Conservation (phyloP, 768 basidiomycete genomes). For the Podaxis mareebaensis region DNA sequence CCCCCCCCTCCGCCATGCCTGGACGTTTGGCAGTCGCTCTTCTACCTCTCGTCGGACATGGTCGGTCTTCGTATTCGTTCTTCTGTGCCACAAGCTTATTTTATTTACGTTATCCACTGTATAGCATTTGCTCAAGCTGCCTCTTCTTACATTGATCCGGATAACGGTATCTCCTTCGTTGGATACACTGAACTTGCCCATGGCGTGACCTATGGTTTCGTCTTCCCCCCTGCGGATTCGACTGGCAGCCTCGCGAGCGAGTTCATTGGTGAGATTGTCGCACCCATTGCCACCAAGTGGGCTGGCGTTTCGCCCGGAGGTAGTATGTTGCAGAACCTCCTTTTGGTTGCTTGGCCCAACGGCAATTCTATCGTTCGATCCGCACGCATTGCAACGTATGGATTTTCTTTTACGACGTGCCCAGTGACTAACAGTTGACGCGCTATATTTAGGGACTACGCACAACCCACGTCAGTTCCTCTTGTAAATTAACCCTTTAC, state of each 20-base stretch:
- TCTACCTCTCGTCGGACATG: neutral
- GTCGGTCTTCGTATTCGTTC: neutral
- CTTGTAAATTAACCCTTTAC: neutral
- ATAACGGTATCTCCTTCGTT: constrained; percentile 56
- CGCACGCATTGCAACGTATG: constrained; percentile 54
- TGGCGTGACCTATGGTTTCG: constrained; percentile 46
- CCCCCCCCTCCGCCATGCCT: neutral
- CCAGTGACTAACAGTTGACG: neutral
- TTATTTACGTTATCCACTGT: neutral
- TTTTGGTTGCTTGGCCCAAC: constrained; percentile 65
- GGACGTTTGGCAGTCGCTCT: neutral
- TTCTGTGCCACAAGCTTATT: neutral
- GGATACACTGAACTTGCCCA: constrained; percentile 44
- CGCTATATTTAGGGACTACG: constrained; percentile 41
- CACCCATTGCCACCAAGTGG: constrained; percentile 57
- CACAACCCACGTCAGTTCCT: constrained; percentile 45
- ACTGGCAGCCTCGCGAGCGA: constrained; percentile 45
- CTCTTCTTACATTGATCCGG: constrained; percentile 39
- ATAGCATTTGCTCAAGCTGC: constrained; percentile 35
- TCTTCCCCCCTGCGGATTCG: constrained; percentile 51
- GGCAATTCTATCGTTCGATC: constrained; percentile 53
- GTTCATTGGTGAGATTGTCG: constrained; percentile 64
- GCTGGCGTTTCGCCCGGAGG: constrained; percentile 54
- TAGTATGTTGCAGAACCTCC: constrained; percentile 54
- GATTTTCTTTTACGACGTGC: constrained; percentile 10